phyloP scores from a whole-genome alignment of 2,329 filamentous ascomycete species.

The Erysiphe pulchra region DNA sequence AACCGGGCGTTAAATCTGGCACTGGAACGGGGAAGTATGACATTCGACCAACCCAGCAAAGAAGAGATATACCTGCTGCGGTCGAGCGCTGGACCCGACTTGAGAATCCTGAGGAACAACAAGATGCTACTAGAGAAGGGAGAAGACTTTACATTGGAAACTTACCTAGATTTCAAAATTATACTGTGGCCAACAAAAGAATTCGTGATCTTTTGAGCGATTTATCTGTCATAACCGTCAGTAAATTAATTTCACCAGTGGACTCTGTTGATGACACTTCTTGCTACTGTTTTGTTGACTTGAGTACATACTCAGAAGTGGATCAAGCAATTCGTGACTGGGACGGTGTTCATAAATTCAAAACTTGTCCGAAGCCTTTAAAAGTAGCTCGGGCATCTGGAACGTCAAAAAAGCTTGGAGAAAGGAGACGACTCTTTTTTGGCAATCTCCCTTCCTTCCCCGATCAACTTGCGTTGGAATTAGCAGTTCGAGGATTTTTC shows the following conservation, averaged over 20 bases:
- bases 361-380: slow-evolving; percentile 3
- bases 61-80: slow-evolving; percentile 1
- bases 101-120: slow-evolving; percentile 5
- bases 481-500: slow-evolving; percentile 21
- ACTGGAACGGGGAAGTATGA: slow-evolving; percentile 3
- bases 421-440: slow-evolving; percentile 21
- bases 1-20: slow-evolving; percentile 24
- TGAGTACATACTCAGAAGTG: slow-evolving; percentile 27
- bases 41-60: neutral
- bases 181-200: slow-evolving; percentile 20
- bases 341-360: slow-evolving; percentile 6
- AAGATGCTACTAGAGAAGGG: slow-evolving; percentile 11
- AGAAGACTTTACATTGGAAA: slow-evolving; percentile 25
- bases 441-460: slow-evolving; percentile 23
- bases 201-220: slow-evolving; percentile 21
- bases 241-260: slow-evolving; percentile 26
- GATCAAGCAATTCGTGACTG: slow-evolving; percentile 22
- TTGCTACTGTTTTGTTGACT: slow-evolving; percentile 42
- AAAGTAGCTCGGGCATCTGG: slow-evolving; percentile 4
- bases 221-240: slow-evolving; percentile 18
- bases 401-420: slow-evolving; percentile 7
- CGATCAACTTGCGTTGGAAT: slow-evolving; percentile 21
- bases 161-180: slow-evolving; percentile 22
- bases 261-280: slow-evolving; percentile 28
- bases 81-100: slow-evolving; percentile 8